These are phyloP conservation scores for Globisporangium takayamanum DNA, from an alignment of 352 stramenopile genomes.

Conservation along the genomic window DNA sequence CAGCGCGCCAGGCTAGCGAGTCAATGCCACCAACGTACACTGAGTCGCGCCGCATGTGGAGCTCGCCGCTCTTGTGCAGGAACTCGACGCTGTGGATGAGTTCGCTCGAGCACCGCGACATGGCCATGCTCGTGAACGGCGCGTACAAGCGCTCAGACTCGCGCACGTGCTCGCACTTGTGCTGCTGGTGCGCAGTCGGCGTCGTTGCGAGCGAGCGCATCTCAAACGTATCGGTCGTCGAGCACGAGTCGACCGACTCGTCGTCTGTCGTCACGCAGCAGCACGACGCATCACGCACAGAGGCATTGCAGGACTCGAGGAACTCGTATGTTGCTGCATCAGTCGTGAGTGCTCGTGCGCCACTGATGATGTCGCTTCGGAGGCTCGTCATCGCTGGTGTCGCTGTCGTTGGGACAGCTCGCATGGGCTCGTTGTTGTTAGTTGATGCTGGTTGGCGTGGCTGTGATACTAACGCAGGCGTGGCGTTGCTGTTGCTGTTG, in stretches of 20 bases:
- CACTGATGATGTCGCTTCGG: background rate
- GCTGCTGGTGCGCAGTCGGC: background rate
- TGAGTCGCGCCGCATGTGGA: constrained; percentile 18
- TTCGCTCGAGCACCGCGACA: constrained; percentile 19
- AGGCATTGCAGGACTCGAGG: background rate
- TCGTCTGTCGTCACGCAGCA: constrained; percentile 3
- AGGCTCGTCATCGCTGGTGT: background rate
- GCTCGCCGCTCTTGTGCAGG: constrained; percentile 17
- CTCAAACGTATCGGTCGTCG: constrained; percentile 9
- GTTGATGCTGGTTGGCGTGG: background rate
- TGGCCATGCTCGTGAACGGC: constrained; percentile 20
- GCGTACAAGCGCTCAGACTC: constrained; percentile 3
- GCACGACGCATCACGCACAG: background rate
- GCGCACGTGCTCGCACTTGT: background rate
- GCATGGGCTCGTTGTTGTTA: too few species aligned
- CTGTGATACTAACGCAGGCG: too few species aligned
- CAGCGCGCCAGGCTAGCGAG: background rate
- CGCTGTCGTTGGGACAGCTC: background rate
- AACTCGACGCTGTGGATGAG: constrained; percentile 13
- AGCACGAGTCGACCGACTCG: constrained; percentile 10
- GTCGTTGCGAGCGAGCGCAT: background rate
- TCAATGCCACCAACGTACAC: constrained; percentile 8
- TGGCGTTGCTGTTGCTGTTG: background rate
- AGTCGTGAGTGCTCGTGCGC: background rate
- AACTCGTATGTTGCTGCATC: background rate